phyloP scores from a whole-genome alignment of 495 filamentous ascomycete genomes.

The Neurospora sp. region DNA sequence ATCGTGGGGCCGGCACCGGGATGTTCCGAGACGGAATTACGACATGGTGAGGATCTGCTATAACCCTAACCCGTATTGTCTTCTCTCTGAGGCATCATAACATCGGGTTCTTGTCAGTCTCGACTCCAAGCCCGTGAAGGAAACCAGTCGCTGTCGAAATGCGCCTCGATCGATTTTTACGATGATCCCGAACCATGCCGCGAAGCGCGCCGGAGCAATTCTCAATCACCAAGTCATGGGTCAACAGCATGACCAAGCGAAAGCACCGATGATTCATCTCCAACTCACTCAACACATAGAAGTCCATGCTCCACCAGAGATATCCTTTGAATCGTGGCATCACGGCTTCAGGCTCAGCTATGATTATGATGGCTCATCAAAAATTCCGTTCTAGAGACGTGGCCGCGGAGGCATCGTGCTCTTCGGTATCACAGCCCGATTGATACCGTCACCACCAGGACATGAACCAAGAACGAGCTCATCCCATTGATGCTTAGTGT shows the following conservation, averaged over 20 bases:
- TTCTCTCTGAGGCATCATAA: background rate
- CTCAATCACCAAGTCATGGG: background rate
- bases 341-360: background rate
- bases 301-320: background rate
- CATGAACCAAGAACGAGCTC: background rate
- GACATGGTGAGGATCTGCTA: background rate
- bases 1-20: background rate
- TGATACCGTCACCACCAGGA: background rate
- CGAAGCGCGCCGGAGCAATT: background rate
- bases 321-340: background rate
- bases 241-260: background rate
- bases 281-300: background rate
- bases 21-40: background rate
- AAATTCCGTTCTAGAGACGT: background rate
- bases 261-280: background rate
- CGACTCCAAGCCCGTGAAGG: background rate
- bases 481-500: background rate
- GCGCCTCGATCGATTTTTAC: background rate
- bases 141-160: background rate
- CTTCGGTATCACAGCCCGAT: background rate
- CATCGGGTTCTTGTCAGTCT: background rate
- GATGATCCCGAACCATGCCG: background rate
- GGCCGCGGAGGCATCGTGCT: background rate
- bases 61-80: conserved; percentile 1
- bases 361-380: background rate